Conservation (phyloP, 805 yeast species). For the Barnettozyma californica region DNA sequence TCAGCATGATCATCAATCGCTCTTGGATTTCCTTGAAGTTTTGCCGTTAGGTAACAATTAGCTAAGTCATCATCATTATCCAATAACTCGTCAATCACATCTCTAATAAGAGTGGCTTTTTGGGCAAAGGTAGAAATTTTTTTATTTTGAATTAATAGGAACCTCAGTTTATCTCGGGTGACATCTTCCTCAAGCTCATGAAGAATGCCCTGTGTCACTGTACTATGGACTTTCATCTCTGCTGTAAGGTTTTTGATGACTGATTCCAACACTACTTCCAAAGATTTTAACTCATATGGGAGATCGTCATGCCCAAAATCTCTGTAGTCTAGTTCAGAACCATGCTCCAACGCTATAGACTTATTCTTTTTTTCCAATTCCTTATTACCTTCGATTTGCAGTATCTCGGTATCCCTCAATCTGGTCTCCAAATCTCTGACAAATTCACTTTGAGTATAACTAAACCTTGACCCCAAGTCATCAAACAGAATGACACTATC, state of each 20-base stretch:
- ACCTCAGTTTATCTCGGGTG: constrained; percentile 72
- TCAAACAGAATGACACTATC: constrained; percentile 76
- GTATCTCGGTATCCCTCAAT: constrained; percentile 32
- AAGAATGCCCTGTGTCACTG: constrained; percentile 68
- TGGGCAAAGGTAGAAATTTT: constrained; percentile 79
- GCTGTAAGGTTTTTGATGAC: constrained; percentile 74
- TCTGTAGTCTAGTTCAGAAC: constrained; percentile 2
- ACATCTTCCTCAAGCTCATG: constrained; percentile 77
- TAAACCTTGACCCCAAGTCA: constrained; percentile 53
- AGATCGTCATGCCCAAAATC: constrained; percentile 33
- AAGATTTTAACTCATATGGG: constrained; percentile 87
- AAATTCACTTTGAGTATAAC: constrained; percentile 66
- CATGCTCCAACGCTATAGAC: not conserved
- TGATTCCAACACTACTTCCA: constrained; percentile 80
- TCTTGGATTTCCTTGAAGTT: constrained; percentile 39
- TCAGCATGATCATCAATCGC: constrained; percentile 70
- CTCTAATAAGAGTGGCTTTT: constrained; percentile 76
- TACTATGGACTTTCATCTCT: constrained; percentile 81
- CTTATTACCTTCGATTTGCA: not conserved
- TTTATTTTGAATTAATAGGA: constrained; percentile 77
- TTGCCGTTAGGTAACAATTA: constrained; percentile 72
- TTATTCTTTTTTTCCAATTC: not conserved
- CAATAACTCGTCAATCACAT: constrained; percentile 76
- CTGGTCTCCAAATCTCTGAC: constrained; percentile 75
- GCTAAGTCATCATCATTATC: constrained; percentile 87